These are phyloP conservation scores for Filobasidium floriforme DNA, from an alignment of 768 basidiomycete genomes.

Conservation along the genomic window DNA sequence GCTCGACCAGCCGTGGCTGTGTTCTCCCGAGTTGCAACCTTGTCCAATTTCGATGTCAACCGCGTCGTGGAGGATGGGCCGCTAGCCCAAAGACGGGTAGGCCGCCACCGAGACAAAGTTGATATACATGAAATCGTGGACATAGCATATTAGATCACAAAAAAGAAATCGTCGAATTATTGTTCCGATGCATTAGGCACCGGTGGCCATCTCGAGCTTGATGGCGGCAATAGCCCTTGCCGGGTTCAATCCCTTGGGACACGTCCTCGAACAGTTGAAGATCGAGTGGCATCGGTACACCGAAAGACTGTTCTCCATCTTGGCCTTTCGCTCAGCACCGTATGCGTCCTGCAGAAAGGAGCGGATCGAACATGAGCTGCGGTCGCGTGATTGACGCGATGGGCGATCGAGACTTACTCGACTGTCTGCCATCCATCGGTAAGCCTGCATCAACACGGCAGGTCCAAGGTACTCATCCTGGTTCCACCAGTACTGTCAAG, in stretches of 20 bases:
- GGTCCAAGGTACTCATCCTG: conserved; percentile 94
- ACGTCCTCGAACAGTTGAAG: conserved; percentile 78
- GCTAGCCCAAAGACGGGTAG: too few species aligned
- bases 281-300: conserved; percentile 98
- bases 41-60: too few species aligned
- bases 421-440: conserved; percentile 97
- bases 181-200: conserved; percentile 14
- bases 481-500: conserved; percentile 86
- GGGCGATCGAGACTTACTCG: conserved; percentile 53
- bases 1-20: too few species aligned
- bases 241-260: conserved; percentile 92
- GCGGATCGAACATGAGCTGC: neutral
- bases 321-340: conserved; percentile 72
- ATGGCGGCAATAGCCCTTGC: conserved; percentile 86
- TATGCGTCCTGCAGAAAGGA: conserved; percentile 59
- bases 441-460: conserved; percentile 91
- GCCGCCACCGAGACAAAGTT: too few species aligned
- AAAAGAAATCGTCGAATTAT: too few species aligned
- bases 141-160: too few species aligned
- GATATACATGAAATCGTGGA: too few species aligned
- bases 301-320: conserved; percentile 89
- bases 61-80: too few species aligned
- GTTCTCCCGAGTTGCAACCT: too few species aligned
- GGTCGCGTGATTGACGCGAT: neutral
- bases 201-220: conserved; percentile 61